These are phyloP conservation scores for Yamadazyma takamatsuzukensis DNA, from an alignment of 805 yeast genomes.

Conservation along the genomic window DNA sequence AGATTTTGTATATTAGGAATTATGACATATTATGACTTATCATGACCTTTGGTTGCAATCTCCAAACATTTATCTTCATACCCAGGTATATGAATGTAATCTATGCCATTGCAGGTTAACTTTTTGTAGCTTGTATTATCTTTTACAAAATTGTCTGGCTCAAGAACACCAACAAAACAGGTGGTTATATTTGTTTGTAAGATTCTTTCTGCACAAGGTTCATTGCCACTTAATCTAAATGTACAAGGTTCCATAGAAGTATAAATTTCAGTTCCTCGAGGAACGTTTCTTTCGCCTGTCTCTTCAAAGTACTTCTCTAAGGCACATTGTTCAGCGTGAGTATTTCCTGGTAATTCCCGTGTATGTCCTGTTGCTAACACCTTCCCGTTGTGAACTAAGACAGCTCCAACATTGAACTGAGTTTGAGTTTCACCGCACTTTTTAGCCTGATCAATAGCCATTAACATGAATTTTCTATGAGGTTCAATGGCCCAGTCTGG, in stretches of 20 bases:
- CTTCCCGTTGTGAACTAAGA: slow-evolving; percentile 57
- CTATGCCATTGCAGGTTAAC: slow-evolving; percentile 55
- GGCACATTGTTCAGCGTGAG: slow-evolving; percentile 97
- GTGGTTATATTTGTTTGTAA: slow-evolving; percentile 55
- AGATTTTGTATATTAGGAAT: neutral
- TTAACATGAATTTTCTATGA: slow-evolving; percentile 60
- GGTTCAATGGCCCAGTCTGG: slow-evolving; percentile 80
- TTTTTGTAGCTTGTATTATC: slow-evolving; percentile 61
- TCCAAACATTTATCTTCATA: slow-evolving; percentile 65
- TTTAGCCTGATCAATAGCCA: slow-evolving; percentile 74
- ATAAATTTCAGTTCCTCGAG: slow-evolving; percentile 75
- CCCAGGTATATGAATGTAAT: slow-evolving; percentile 79
- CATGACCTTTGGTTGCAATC: slow-evolving; percentile 75
- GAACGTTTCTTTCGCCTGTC: slow-evolving; percentile 43
- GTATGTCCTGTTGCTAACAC: slow-evolving; percentile 83
- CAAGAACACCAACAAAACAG: slow-evolving; percentile 87
- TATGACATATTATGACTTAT: slow-evolving; percentile 15
- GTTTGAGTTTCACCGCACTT: slow-evolving; percentile 80
- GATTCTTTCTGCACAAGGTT: slow-evolving; percentile 83
- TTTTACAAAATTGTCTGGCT: slow-evolving; percentile 85
- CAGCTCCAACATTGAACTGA: slow-evolving; percentile 94
- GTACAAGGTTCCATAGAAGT: slow-evolving; percentile 99
- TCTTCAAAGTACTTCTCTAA: slow-evolving; percentile 61
- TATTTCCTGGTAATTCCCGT: slow-evolving; percentile 88
- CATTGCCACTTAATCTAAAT: slow-evolving; percentile 79